phyloP scores from a whole-genome alignment of 1,284 basidiomycete species.

The Trametes versicolor region DNA sequence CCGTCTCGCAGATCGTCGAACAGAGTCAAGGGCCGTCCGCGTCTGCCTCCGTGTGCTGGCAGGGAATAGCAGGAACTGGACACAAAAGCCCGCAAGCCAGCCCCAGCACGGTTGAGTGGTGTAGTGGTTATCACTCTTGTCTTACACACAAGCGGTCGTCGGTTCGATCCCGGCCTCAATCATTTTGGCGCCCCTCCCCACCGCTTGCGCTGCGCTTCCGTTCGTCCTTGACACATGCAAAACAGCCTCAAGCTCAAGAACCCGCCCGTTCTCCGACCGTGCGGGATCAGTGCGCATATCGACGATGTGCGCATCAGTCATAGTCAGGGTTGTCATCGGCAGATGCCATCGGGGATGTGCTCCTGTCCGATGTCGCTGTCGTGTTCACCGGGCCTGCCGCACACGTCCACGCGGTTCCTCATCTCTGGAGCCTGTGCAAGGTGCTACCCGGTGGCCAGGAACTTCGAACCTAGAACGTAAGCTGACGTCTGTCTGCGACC shows the following conservation, averaged over 20 bases:
- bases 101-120: conserved; percentile 30
- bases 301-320: conserved; percentile 17
- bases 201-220: not conserved
- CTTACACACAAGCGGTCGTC: conserved; percentile 37
- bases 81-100: no score
- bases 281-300: conserved; percentile 10
- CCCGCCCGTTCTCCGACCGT: not conserved
- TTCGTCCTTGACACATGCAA: not conserved
- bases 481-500: not conserved
- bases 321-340: conserved; percentile 12
- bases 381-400: not conserved
- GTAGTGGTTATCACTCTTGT: conserved; percentile 38
- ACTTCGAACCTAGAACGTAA: not conserved
- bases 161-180: conserved; percentile 38
- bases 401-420: conserved; percentile 4
- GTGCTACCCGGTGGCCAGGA: not conserved
- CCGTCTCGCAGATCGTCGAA: not conserved
- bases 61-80: no score
- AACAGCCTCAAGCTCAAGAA: conserved; percentile 1
- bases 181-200: conserved; percentile 9
- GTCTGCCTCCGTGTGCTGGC: no score
- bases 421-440: not conserved
- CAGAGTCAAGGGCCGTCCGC: not conserved
- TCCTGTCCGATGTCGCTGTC: not conserved
- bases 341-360: conserved; percentile 18